These are phyloP conservation scores for Prorocentrum cordatum DNA, from an alignment of 169 alveolate genomes.

Conservation along the genomic window DNA sequence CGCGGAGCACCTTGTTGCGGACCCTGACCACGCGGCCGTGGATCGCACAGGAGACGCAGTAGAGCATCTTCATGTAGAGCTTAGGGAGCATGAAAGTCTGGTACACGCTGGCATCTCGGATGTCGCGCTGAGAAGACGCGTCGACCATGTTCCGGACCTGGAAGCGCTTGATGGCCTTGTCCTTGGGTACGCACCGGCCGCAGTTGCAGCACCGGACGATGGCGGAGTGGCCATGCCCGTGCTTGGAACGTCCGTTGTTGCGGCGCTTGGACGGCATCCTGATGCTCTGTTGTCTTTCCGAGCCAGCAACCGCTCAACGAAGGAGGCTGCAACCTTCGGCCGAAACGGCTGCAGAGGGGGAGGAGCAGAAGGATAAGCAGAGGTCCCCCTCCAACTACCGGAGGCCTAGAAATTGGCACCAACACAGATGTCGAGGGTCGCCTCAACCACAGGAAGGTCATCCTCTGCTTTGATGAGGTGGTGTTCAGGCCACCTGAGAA, in stretches of 20 bases:
- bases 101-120: slow-evolving; percentile 48
- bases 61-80: slow-evolving; percentile 96
- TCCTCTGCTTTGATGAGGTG: too few species aligned
- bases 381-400: too few species aligned
- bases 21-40: slow-evolving; percentile 97
- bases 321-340: too few species aligned
- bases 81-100: slow-evolving; percentile 81
- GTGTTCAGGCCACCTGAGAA: too few species aligned
- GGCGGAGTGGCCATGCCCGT: slow-evolving; percentile 97
- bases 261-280: slow-evolving; percentile 98
- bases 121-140: slow-evolving; percentile 60
- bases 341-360: too few species aligned
- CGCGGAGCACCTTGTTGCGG: slow-evolving; percentile 72
- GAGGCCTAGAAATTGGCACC: too few species aligned
- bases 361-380: too few species aligned
- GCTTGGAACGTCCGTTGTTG: slow-evolving; percentile 98
- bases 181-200: slow-evolving; percentile 95
- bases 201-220: slow-evolving; percentile 97
- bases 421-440: too few species aligned
- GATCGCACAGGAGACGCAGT: slow-evolving; percentile 99
- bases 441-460: too few species aligned
- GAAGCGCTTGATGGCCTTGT: slow-evolving; percentile 98
- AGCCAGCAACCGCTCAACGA: too few species aligned
- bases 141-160: slow-evolving; percentile 95
- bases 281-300: too few species aligned